Percentiles rank a stretch among this genome's conserved stretches.
Evolutionary conservation across 1,139 yeast species (phyloP).

Genomic region (Meyerozyma guilliermondii): DNA sequence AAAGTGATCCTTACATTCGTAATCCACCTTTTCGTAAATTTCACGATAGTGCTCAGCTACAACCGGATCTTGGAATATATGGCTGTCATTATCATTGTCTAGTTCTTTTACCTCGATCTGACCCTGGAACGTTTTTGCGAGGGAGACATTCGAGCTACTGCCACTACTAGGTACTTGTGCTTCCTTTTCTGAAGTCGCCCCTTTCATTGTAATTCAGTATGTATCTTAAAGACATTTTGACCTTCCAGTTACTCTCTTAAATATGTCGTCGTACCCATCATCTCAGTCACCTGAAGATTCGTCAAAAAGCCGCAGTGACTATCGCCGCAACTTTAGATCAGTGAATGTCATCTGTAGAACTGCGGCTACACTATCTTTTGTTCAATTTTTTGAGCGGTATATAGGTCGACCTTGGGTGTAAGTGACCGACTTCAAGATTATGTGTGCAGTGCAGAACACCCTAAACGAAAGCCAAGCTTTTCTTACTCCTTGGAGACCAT

Average conservation of each 20-base stretch:
- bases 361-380: no score
- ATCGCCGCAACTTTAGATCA: background rate
- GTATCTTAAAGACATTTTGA: background rate
- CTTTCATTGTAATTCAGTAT: background rate
- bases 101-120: background rate
- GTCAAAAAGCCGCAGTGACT: background rate
- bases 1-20: conserved; percentile 29
- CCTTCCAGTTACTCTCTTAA: background rate
- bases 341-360: no score
- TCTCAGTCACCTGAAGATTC: background rate
- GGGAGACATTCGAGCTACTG: background rate
- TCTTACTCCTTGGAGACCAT: no score
- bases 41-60: conserved; percentile 24
- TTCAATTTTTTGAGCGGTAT: no score
- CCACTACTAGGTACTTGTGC: background rate
- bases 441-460: no score
- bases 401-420: no score
- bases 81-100: conserved; percentile 3
- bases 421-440: no score
- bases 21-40: conserved; percentile 24
- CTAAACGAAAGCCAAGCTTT: no score
- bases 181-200: background rate
- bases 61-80: conserved; percentile 26
- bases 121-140: background rate
- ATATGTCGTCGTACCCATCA: no score